phyloP scores from a whole-genome alignment of 352 stramenopile species.

The Pythium diclinum region DNA sequence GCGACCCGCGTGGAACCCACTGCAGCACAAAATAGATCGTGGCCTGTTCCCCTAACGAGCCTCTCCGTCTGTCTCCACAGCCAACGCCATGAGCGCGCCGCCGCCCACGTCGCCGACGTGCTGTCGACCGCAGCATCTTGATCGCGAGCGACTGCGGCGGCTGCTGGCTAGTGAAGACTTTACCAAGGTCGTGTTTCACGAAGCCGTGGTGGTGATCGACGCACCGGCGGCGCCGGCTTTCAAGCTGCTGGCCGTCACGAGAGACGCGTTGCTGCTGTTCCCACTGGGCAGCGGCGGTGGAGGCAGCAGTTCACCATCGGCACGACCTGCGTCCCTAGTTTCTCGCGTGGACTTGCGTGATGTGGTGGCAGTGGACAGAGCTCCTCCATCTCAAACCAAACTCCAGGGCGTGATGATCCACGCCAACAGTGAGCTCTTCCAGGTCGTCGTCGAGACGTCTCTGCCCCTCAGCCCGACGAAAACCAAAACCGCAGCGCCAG shows the following conservation, averaged over 20 bases:
- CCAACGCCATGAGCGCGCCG: background rate
- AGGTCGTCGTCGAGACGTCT: slow-evolving; percentile 26
- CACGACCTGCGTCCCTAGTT: background rate
- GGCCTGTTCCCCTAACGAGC: background rate
- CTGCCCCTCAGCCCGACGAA: background rate
- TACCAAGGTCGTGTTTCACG: slow-evolving; percentile 44
- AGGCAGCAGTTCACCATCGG: slow-evolving; percentile 1
- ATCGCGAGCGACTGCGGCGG: slow-evolving; percentile 48
- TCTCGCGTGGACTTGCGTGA: slow-evolving; percentile 3
- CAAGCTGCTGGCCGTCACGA: slow-evolving; percentile 50
- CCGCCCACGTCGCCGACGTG: slow-evolving; percentile 37
- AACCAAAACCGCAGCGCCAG: background rate
- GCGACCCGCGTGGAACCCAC: background rate
- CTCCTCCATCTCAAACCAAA: slow-evolving; percentile 35
- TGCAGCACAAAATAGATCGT: slow-evolving; percentile 12
- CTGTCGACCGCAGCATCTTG: slow-evolving; percentile 51
- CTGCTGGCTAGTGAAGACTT: slow-evolving; percentile 36
- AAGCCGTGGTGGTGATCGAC: slow-evolving; percentile 47
- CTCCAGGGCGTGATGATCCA: slow-evolving; percentile 48
- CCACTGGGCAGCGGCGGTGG: slow-evolving; percentile 27
- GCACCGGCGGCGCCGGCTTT: slow-evolving; percentile 27
- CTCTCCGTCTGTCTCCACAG: background rate
- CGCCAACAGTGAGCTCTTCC: slow-evolving; percentile 47
- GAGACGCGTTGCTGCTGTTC: slow-evolving; percentile 44
- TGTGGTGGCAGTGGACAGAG: slow-evolving; percentile 36